Conservation (phyloP, 495 filamentous ascomycete genomes). For the Jackrogersella minutella region DNA sequence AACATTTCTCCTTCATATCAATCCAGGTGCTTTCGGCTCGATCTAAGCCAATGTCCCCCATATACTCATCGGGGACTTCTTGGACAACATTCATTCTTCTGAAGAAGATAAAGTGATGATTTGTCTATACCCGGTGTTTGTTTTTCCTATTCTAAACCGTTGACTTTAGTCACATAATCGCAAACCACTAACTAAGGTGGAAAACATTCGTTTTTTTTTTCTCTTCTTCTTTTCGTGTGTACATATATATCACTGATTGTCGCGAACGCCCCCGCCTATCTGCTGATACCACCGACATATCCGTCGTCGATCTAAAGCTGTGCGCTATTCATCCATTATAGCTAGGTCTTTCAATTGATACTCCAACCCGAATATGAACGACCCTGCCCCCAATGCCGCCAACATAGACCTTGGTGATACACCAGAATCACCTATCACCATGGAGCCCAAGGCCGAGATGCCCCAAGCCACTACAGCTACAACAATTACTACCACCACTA, state of each 20-base stretch:
- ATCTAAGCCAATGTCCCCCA: conserved; percentile 25
- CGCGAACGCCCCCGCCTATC: conserved; percentile 7
- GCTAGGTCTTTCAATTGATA: conserved; percentile 2
- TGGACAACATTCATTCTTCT: conserved; percentile 36
- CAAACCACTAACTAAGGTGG: conserved; percentile 5
- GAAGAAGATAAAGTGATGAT: conserved; percentile 18
- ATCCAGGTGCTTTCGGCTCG: conserved; percentile 11
- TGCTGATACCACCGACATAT: conserved; percentile 29
- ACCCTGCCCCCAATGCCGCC: conserved; percentile 18
- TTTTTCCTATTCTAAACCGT: conserved; percentile 3
- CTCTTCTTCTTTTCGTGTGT: too few relatives aligned
- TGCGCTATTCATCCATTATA: neutral
- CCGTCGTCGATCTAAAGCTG: conserved; percentile 1
- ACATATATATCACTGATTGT: conserved; percentile 20
- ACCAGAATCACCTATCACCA: conserved; percentile 16
- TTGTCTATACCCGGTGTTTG: conserved; percentile 9
- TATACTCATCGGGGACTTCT: conserved; percentile 17
- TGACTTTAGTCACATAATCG: neutral
- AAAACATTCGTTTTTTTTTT: conserved; percentile 24
- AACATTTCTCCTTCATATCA: conserved; percentile 17
- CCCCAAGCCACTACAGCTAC: conserved; percentile 33
- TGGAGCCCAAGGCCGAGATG: conserved; percentile 35
- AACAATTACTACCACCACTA: too few relatives aligned
- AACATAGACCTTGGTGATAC: conserved; percentile 20
- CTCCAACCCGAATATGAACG: conserved; percentile 32